Evolutionary conservation across 139 green algal genomes (phyloP).

Genomic region (Closterium sp.): DNA sequence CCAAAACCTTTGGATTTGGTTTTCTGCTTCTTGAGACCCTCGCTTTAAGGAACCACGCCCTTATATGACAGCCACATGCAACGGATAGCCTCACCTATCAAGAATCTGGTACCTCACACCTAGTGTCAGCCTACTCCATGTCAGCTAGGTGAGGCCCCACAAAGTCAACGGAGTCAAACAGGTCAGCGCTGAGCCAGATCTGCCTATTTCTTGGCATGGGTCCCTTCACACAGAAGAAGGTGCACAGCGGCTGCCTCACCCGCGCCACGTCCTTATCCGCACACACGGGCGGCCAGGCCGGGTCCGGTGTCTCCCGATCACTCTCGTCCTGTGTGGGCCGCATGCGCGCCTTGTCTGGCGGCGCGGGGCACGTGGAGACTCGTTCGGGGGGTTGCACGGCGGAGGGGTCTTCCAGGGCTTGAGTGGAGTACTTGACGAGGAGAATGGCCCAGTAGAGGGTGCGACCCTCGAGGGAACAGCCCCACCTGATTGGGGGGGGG

Average conservation of each 20-base stretch:
- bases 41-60: too few species aligned
- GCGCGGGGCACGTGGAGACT: background rate
- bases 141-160: background rate
- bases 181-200: slow-evolving; percentile 7
- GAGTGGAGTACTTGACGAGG: slow-evolving; percentile 2
- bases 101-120: too few species aligned
- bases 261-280: background rate
- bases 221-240: slow-evolving; percentile 21
- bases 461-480: background rate
- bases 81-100: too few species aligned
- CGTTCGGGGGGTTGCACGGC: background rate
- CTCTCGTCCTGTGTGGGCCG: background rate
- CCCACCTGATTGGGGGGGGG: background rate
- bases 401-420: background rate
- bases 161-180: background rate
- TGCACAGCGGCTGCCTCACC: slow-evolving; percentile 16
- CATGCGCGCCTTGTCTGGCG: background rate
- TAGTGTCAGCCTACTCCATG: background rate
- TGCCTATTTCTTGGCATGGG: slow-evolving; percentile 15
- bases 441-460: slow-evolving; percentile 8
- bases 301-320: background rate
- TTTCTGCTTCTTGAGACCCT: too few species aligned
- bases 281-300: background rate
- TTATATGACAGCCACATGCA: too few species aligned
- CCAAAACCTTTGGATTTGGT: too few species aligned